Conservation (phyloP, 78 protist species). For the Isochrysis galbana region DNA sequence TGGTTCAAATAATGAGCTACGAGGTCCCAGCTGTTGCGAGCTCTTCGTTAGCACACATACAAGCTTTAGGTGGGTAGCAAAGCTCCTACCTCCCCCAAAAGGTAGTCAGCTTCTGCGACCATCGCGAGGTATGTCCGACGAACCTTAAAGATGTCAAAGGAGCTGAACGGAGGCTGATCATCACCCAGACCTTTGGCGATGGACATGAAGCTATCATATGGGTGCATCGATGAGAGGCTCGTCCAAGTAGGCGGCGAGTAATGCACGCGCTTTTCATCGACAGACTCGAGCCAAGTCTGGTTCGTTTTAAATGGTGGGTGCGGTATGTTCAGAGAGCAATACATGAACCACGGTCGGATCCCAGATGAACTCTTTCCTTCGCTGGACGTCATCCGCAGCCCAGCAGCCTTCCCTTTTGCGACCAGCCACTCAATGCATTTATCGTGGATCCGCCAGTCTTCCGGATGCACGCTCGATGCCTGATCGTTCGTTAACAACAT, state of each 20-base stretch:
- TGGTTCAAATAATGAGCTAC: no score
- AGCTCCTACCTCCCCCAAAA: neutral
- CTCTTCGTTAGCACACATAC: no score
- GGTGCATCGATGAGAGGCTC: neutral
- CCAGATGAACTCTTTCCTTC: no score
- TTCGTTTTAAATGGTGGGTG: conserved; percentile 13
- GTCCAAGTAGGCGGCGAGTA: neutral
- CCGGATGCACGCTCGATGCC: neutral
- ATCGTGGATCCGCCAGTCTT: neutral
- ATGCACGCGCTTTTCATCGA: neutral
- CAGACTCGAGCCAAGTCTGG: neutral
- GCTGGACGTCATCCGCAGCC: no score
- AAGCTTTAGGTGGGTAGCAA: no score
- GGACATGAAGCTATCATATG: neutral
- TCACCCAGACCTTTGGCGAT: neutral
- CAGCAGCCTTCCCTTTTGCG: no score
- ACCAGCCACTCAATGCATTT: neutral
- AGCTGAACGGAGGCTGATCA: neutral
- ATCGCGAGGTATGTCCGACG: neutral
- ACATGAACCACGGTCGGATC: neutral
- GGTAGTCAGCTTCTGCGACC: conserved; percentile 8
- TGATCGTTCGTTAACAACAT: neutral
- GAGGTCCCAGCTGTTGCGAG: no score
- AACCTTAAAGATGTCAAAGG: neutral
- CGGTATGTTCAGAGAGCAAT: conserved; percentile 28